Base-by-base conservation (phyloP, 345 rosid species). In the Eucalyptus cloeziana region DNA sequence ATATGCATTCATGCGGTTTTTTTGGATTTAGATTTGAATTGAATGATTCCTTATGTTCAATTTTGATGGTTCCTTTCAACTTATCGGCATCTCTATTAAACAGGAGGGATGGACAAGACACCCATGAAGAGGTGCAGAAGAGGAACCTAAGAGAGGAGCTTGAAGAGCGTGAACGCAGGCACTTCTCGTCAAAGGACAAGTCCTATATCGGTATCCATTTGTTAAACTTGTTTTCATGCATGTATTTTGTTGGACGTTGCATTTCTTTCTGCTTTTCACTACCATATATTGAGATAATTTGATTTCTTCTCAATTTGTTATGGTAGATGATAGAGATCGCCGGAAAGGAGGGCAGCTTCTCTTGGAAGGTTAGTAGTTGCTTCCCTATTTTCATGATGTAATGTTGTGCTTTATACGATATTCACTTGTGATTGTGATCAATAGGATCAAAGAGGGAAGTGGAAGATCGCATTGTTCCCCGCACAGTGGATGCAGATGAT, bases 21-120 rank as follows among this genome's bases (percentile, higher is more conserved):
- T 40, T 37, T 40, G 40, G 83, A 71, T 76, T 76, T 76, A 40
- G 47, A 40, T 40, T 76, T 24, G 43, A 86, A 21, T n/a, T 52
- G 43, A 49, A 49, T 13, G 2, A n/a, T 25, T 86, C 13, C 17
- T 31, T 22, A 7, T 86, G 47, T 54, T 86, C 45, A 21, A 44
- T 5, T 47, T 52, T 86, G 60, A 49, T 37, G 52, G 43, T 51
- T 54, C 24, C 49, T 37, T 86, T 54, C n/a, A 45, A 69, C 17
- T 87, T 31, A 50, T 69, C 3, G 44, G 85, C 56, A n/a, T 40
- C 87, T 37, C 91, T 90, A 62, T 94, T 76, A 37, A 21, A 76
- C 47, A 97, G 99, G 91, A 97, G 92, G 94, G 98, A 96, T 58
- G 99, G 99, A 54, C 99, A 97, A 90, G 97, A 98, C 86, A 98